A percentile compares a stretch with the other conserved stretches of the same genome.
phyloP scores from a whole-genome alignment of 2,329 filamentous ascomycete species.

The Metarhizium brunneum region DNA sequence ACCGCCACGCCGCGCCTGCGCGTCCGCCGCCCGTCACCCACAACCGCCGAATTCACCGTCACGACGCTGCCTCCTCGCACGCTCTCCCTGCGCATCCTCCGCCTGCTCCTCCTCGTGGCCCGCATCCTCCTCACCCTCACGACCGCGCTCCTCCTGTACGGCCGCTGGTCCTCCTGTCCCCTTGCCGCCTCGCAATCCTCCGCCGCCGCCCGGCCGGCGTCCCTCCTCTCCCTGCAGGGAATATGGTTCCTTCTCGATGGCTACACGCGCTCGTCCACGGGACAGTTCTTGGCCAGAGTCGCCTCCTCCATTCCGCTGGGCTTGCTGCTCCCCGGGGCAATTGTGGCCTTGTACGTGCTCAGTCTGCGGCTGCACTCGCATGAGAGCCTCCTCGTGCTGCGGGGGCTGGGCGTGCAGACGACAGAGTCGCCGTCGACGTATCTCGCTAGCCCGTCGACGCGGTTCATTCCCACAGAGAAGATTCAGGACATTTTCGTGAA shows the following conservation, averaged over 20 bases:
- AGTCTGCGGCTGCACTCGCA: conserved; percentile 44
- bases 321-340: conserved; percentile 28
- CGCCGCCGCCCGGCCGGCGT: conserved; percentile 7
- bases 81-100: conserved; percentile 35
- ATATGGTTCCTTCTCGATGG: conserved; percentile 17
- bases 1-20: conserved; percentile 50
- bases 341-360: conserved; percentile 31
- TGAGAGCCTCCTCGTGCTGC: conserved; percentile 81
- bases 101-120: conserved; percentile 31
- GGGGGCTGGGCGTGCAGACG: conserved; percentile 86
- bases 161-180: conserved; percentile 32
- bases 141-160: conserved; percentile 40
- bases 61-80: conserved; percentile 61
- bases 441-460: conserved; percentile 38
- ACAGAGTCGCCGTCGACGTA: conserved; percentile 55
- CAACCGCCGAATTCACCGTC: conserved; percentile 86
- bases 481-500: conserved; percentile 92
- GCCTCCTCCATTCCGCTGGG: conserved; percentile 28
- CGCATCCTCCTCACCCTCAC: conserved; percentile 33
- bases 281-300: conserved; percentile 18
- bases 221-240: conserved; percentile 11
- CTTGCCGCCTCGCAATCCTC: conserved; percentile 13
- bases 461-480: conserved; percentile 77
- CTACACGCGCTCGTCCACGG: conserved; percentile 23
- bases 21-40: conserved; percentile 65